phyloP scores from a whole-genome alignment of 768 basidiomycete species.

The Cystofilobasidium macerans region DNA sequence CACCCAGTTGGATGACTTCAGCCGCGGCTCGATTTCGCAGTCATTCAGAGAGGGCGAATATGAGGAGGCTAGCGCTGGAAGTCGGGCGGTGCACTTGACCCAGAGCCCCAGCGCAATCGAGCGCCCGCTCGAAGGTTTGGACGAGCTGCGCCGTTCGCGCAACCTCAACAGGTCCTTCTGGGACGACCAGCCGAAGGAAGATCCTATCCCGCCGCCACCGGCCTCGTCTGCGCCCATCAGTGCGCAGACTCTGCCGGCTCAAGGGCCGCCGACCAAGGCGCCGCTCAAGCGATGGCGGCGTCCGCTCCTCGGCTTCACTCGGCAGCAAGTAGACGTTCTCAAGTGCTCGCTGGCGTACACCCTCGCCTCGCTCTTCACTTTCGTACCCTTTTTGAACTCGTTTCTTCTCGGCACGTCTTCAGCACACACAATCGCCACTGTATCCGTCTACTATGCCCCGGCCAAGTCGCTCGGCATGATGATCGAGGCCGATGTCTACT shows the following conservation, averaged over 20 bases:
- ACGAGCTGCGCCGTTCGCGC: too few relatives aligned
- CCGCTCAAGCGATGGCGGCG: background rate
- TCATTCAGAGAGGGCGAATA: background rate
- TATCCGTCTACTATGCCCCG: slow-evolving; percentile 41
- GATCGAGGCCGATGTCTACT: slow-evolving; percentile 80
- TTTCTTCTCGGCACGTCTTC: slow-evolving; percentile 41
- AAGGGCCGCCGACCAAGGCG: background rate
- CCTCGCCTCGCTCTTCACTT: slow-evolving; percentile 84
- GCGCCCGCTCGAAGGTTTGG: too few relatives aligned
- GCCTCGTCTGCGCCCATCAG: background rate
- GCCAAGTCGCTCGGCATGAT: slow-evolving; percentile 87
- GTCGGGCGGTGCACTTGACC: too few relatives aligned
- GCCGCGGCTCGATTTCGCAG: background rate
- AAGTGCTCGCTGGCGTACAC: slow-evolving; percentile 90
- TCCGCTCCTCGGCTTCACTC: background rate
- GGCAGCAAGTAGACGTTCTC: slow-evolving; percentile 46
- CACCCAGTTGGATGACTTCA: background rate
- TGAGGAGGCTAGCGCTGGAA: too few relatives aligned
- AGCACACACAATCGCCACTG: slow-evolving; percentile 53
- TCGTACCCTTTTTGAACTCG: slow-evolving; percentile 59
- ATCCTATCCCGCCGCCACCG: background rate
- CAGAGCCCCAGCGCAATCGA: background rate
- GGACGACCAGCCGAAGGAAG: too few relatives aligned
- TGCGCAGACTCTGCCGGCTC: background rate
- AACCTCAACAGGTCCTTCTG: too few relatives aligned